Base-by-base conservation (phyloP, 75 land plant genomes). In the Cupressus sempervirens region DNA sequence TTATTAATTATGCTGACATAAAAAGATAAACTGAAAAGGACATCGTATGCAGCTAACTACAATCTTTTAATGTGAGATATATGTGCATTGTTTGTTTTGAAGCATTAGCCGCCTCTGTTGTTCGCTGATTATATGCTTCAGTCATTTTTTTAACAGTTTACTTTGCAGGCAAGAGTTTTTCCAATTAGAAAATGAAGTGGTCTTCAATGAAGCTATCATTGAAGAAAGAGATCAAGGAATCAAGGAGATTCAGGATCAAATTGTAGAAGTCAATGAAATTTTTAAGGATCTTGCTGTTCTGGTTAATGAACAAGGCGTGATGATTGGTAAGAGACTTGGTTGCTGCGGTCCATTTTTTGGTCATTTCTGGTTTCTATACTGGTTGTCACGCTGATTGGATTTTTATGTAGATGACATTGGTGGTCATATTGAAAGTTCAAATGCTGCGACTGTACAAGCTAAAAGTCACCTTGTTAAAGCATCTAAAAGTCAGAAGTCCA, bases 221-320 rank as follows among this genome's bases (percentile, higher is more conserved):
- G 98, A 96, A 84, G 98, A 96, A 87, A 86, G 95, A 84, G 95
- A 95, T 7, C 98, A 95, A 77, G 98, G 98, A 52, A 96, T 96
- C 20, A 88, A 90, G 79, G 98, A 96, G 82, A 92, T 96, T 54
- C 97, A 95, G 54, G 88, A 96, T 52, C 98, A 96, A 85, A 95
- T 96, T 88, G 89, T 91, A 67, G 97, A 96, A 79, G 98, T 95
- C 34, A 93, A 93, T 87, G 98, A 93, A 83, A 95, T 96, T 35
- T 95, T 96, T 54, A 96, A 93, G 84, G 98, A 96, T 87, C 93
- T 96, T 77, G 97, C 97, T 50, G 95, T 92, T 13, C 84, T 96
- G n/a, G 97, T 96, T 76, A 91, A 94, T 85, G 93, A 95, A 46
- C 98, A 96, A 87, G 96, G 97, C 50, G 83, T 83, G 30, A 84